Evolutionary conservation across 2,329 filamentous ascomycete species (phyloP), one percentile per base, ranked within the genome.

Genomic region (Cladosporium sp.): DNA sequence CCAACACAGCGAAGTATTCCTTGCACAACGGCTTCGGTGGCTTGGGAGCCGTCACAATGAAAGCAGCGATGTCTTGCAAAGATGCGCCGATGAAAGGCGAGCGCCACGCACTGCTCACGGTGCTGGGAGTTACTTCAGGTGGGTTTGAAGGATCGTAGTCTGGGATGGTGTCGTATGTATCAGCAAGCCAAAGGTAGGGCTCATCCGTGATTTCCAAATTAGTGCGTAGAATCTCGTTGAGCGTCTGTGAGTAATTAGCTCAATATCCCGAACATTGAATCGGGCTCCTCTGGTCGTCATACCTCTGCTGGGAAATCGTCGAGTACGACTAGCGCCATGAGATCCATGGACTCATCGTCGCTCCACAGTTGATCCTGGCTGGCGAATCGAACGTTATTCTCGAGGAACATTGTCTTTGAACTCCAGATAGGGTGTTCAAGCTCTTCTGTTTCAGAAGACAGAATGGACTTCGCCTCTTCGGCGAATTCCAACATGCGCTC

Each of bases 11-110:
- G 18, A 41, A 59, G 24, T 30, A 59, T 3, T 15, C 3, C 24
- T 28, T 59, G 15, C 26, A 44, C 21, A 59, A 24, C 2, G 58
- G 58, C 26, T 59, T 47, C 14, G 58, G 58, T 12, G 58, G 58
- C 38, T 59, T 59, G 14, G 58, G 58, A 15, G 58, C 38, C 3
- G 14, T 8, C 3, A 26, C 24, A 26, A 59, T 28, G 15, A 49
- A 59, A 1, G 38, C 15, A 1, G 36, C 26, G 10, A 32, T 18
- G 1, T 47, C 2, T 44, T 28, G 11, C 12, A 59, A 11, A n/a
- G 36, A 28, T 18, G 12, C 3, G 0, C 38, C 58, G 26, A 32
- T 32, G 58, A 59, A 59, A 1, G 58, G 36, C 10, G 58, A 59
- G 36, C 57, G 57, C 57, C 57, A 59, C 1, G 18, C 15, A 36